Evolutionary conservation across 768 basidiomycete species (phyloP), one percentile per base, ranked within the genome.

Genomic region (Russula griseocarnosa): DNA sequence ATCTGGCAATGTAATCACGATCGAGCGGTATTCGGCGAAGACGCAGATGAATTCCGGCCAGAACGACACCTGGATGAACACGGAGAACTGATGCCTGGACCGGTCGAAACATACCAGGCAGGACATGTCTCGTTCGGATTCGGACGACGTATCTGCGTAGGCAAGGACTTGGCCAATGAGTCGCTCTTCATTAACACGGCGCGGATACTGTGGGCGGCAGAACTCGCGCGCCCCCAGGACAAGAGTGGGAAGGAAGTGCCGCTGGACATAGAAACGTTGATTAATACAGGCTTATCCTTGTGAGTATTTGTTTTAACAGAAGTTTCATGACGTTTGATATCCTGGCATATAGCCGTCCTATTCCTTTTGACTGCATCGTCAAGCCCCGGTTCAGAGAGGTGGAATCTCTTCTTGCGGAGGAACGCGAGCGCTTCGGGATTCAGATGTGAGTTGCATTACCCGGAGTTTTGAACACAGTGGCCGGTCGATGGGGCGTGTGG

Each of bases 111-210:
- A 13, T 28, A 28, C 1, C 44, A 36, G 13, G 63, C 61, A 24
- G 64, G 67, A 20, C 61, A 68, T 40, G 22, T 42, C 18, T 36
- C 67, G 3, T 69, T 42, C 44, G 67, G 67, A 5, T 69, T 65
- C 9, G 69, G 69, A 22, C 40, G 28, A 30, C 61, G 71, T 1
- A 44, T 54, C 22, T 72, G 71, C 55, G 40, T 63, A 0, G 71
- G 71, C 1, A 62, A 55, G 14, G 54, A 60, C 1, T 5, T 70
- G 4, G 68, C 68, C 8, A 57, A 61, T 11, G 63, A 69, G 0
- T 14, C 69, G 1, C 51, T 71, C 4, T 72, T 67, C 51, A 66
- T 72, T 18, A 42, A 53, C 28, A 60, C 66, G 13, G 67, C 69
- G 11, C 58, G 46, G 24, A 18, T 69, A 2, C 55, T 72, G 3